Conservation (phyloP, 106 monocot genomes). For the Dioscorea zingiberensis region DNA sequence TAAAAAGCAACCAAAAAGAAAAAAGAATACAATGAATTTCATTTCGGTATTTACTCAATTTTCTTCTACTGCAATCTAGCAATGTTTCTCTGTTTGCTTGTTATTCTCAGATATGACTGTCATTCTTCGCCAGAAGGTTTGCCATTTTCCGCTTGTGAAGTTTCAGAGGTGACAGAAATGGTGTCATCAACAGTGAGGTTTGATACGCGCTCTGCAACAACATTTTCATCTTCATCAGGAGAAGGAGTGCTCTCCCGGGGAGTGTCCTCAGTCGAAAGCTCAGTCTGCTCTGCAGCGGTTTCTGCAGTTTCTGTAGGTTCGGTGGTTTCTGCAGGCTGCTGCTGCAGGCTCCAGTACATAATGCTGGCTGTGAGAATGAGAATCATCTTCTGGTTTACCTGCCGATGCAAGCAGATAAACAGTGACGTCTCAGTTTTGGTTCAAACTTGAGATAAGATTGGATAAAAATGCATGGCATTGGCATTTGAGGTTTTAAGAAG, state of each 20-base stretch:
- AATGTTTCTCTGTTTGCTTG: too few species aligned
- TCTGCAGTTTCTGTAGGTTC: background rate
- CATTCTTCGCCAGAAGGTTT: too few species aligned
- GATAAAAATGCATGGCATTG: too few species aligned
- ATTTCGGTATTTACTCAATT: too few species aligned
- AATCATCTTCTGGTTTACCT: slow-evolving; percentile 71
- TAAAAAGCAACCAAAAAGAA: too few species aligned
- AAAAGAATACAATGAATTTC: too few species aligned
- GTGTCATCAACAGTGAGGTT: slow-evolving; percentile 39
- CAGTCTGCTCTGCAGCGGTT: slow-evolving; percentile 3
- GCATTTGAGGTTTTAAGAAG: too few species aligned
- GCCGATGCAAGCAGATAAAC: background rate
- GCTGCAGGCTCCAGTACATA: slow-evolving; percentile 66
- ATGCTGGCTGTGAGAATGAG: slow-evolving; percentile 54
- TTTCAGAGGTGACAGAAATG: slow-evolving; percentile 15
- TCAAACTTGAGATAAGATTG: too few species aligned
- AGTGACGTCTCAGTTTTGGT: too few species aligned
- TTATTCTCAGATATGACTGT: too few species aligned
- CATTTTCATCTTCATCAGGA: slow-evolving; percentile 24
- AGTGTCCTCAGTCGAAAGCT: slow-evolving; percentile 3
- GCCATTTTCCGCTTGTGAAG: slow-evolving; percentile 8
- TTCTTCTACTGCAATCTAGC: too few species aligned
- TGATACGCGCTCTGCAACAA: slow-evolving; percentile 25
- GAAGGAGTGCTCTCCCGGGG: background rate
- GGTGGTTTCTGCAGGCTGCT: background rate